Base-by-base conservation (phyloP, 2,329 filamentous ascomycete species). In the Diplodia seriata region DNA sequence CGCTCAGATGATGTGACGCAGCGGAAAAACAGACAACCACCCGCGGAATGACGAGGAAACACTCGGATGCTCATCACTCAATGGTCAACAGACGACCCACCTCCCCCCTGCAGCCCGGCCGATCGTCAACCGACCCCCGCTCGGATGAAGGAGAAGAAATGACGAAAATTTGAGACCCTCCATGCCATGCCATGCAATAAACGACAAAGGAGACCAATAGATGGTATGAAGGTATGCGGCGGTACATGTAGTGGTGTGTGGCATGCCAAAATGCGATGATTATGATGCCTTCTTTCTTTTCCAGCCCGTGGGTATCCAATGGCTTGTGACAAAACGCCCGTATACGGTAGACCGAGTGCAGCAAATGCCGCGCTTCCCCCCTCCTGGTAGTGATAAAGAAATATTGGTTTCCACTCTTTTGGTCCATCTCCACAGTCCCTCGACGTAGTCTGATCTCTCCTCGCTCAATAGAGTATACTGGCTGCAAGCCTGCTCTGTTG, bases 11-110 rank as follows among this genome's bases (percentile, higher is more conserved):
- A 61, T 33, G 38, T 47, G 43, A 47, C n/a, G 18, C 43, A 31
- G n/a, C 29, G n/a, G 26, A 29, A 62, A 63, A 31, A 51, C 36
- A 59, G 43, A 63, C 18, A 49, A 50, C 43, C 59, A 38, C 47
- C 29, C n/a, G 29, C 26, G 23, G 20, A 36, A 51, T 26, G 31
- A 51, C 47, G 29, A 53, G 47, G 26, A 63, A 63, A 47, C 23
- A 38, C 50, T 63, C 59, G 59, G 59, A 63, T 63, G 43, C 59
- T 63, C 59, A 63, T 63, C 59, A 51, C 59, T 51, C 43, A 63
- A 51, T 43, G n/a, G 50, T 26, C 59, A 63, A 38, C 40, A 63
- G n/a, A 63, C 59, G 43, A 49, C 43, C 59, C 8, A 29, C 59
- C 29, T 47, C 29, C 18, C 23, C 43, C 29, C n/a, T 14, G 36